Conservation (phyloP, 139 green algal species). For the Diplosphaera chodatii region DNA sequence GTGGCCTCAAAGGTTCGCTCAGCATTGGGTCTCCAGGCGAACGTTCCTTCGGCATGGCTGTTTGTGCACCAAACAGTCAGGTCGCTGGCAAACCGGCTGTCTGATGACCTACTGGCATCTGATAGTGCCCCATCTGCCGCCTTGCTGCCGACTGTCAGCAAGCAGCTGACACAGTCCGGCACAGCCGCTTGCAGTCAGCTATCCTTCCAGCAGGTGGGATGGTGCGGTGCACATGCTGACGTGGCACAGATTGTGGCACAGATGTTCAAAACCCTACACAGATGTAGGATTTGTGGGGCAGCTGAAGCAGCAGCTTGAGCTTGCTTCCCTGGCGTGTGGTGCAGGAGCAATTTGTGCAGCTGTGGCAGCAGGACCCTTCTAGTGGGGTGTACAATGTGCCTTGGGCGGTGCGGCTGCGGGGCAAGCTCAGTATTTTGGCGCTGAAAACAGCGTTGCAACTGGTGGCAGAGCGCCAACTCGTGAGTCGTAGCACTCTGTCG, state of each 20-base stretch:
- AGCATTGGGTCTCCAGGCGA: background rate
- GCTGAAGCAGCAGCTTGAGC: too few relatives aligned
- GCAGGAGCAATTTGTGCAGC: background rate
- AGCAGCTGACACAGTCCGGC: too few relatives aligned
- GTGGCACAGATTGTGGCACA: too few relatives aligned
- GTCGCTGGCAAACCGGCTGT: background rate
- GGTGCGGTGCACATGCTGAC: too few relatives aligned
- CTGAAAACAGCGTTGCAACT: background rate
- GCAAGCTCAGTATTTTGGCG: background rate
- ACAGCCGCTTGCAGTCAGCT: too few relatives aligned
- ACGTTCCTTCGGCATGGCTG: background rate
- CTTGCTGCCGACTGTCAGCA: too few relatives aligned
- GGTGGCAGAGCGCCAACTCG: background rate
- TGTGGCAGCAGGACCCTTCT: background rate
- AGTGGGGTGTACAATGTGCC: conserved; percentile 1
- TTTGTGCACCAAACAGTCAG: background rate
- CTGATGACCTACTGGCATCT: background rate
- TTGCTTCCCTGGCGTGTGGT: too few relatives aligned
- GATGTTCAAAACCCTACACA: too few relatives aligned
- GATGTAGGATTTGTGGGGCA: too few relatives aligned
- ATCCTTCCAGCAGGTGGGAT: too few relatives aligned
- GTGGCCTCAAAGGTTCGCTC: background rate
- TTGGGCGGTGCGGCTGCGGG: background rate
- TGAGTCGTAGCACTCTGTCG: background rate
- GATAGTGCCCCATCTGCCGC: background rate